A percentile compares a stretch with the other conserved stretches of the same genome.
Evolutionary conservation across 371 early-diverging fungal genomes (phyloP).

Genomic region (Mortierella sp.): DNA sequence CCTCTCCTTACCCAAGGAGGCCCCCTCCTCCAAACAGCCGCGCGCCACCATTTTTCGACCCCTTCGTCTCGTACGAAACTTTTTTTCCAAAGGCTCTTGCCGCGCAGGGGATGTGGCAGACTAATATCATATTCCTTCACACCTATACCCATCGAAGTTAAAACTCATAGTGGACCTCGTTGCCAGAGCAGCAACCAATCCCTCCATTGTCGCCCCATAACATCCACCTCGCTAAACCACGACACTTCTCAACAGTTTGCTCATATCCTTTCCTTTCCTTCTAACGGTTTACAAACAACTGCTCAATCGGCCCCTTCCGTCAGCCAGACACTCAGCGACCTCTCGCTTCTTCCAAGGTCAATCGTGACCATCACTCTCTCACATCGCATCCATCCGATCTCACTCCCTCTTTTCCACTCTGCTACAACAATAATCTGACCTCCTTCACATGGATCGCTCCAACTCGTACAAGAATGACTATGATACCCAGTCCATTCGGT

Average conservation of each 20-base stretch:
- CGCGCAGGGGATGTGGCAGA: neutral
- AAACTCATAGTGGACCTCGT: neutral
- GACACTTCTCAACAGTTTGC: neutral
- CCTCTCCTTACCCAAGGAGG: neutral
- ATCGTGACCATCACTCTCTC: neutral
- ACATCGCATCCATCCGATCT: neutral
- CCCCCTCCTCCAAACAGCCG: neutral
- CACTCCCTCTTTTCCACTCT: neutral
- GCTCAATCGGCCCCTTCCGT: neutral
- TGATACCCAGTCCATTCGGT: constrained; percentile 47
- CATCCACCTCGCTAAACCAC: too few relatives aligned
- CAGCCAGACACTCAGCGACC: neutral
- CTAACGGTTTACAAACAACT: neutral
- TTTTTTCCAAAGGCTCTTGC: neutral
- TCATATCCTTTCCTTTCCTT: neutral
- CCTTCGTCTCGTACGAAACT: neutral
- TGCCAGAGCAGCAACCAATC: neutral
- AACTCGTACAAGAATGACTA: constrained; percentile 21
- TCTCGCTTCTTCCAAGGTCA: neutral
- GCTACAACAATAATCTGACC: too few relatives aligned
- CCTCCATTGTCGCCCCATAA: neutral
- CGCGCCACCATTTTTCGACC: neutral
- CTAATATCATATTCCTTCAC: neutral
- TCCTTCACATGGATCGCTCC: constrained; percentile 37
- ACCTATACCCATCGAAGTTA: neutral